Conservation (phyloP, 2,329 filamentous ascomycete genomes). For the Xylariales sp. region DNA sequence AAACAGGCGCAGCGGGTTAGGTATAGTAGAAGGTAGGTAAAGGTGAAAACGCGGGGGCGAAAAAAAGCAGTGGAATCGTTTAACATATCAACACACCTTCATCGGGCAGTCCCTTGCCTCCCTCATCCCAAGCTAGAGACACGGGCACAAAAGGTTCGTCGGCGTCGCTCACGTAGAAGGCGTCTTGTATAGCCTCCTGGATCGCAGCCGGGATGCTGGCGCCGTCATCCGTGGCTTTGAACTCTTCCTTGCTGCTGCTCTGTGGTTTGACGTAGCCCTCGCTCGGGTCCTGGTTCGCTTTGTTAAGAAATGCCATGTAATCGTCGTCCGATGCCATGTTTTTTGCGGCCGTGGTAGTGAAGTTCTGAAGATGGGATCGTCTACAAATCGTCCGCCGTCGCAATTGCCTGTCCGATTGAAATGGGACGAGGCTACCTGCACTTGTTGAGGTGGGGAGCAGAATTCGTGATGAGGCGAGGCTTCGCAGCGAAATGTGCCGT, state of each 20-base stretch:
- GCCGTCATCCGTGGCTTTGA: conserved; percentile 65
- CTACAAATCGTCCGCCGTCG: conserved; percentile 2
- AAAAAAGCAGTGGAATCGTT: not conserved
- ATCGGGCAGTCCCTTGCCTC: conserved; percentile 64
- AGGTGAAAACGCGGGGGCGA: not conserved
- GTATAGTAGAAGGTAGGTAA: not conserved
- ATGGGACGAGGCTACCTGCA: not conserved
- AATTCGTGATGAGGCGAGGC: not conserved
- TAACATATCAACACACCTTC: conserved; percentile 63
- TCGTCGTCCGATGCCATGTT: conserved; percentile 81
- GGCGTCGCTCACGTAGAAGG: conserved; percentile 81
- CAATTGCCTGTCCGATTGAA: conserved; percentile 2
- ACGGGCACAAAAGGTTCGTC: conserved; percentile 89
- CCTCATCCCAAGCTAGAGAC: conserved; percentile 69
- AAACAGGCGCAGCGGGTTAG: not conserved
- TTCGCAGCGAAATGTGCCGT: conserved; percentile 15
- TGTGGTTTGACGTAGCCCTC: conserved; percentile 60
- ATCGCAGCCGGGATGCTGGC: conserved; percentile 71
- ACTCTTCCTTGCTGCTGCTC: conserved; percentile 51
- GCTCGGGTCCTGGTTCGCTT: conserved; percentile 83
- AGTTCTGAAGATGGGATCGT: conserved; percentile 2
- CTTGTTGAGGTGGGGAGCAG: not conserved
- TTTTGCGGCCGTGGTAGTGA: conserved; percentile 22
- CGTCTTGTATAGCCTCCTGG: conserved; percentile 61
- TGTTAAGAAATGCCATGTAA: conserved; percentile 86